Evolutionary conservation across 1,284 basidiomycete species (phyloP).

Genomic region (Cerioporus squamosus): DNA sequence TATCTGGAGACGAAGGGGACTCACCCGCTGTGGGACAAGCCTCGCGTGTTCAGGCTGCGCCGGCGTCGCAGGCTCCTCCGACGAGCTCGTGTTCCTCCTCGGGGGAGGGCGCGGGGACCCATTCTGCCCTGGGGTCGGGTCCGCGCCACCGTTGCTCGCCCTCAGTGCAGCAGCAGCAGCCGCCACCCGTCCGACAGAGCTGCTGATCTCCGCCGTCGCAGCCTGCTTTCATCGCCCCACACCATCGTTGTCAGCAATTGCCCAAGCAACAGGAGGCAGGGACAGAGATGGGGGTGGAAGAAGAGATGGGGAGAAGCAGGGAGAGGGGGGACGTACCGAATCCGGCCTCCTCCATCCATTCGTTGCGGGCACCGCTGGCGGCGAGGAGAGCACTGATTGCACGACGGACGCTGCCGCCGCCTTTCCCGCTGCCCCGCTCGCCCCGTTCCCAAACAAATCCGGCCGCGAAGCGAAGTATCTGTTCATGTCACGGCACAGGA

Average conservation of each 20-base stretch:
- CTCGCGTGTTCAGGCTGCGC: constrained; percentile 10
- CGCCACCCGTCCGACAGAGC: constrained; percentile 33
- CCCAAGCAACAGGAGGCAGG: too few species aligned
- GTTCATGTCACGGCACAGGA: not conserved
- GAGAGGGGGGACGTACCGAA: constrained; percentile 10
- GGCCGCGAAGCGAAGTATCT: constrained; percentile 82
- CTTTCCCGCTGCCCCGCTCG: not conserved
- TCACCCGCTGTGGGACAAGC: constrained; percentile 35
- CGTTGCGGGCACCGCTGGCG: constrained; percentile 39
- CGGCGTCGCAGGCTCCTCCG: constrained; percentile 12
- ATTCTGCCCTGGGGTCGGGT: constrained; percentile 5
- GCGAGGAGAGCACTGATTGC: constrained; percentile 51
- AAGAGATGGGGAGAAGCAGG: too few species aligned
- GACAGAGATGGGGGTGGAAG: too few species aligned
- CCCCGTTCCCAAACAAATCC: constrained; percentile 49
- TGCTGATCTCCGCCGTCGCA: constrained; percentile 19
- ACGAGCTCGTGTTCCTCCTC: constrained; percentile 23
- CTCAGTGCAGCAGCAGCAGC: constrained; percentile 33
- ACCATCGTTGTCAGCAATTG: not conserved
- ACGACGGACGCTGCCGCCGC: constrained; percentile 48
- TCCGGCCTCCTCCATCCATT: constrained; percentile 27
- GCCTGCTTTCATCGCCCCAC: not conserved
- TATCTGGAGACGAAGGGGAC: not conserved
- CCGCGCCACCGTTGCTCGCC: constrained; percentile 12
- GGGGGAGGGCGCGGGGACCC: constrained; percentile 31